These are phyloP conservation scores for Trametes elegans DNA, from an alignment of 768 basidiomycete genomes.

Conservation along the genomic window DNA sequence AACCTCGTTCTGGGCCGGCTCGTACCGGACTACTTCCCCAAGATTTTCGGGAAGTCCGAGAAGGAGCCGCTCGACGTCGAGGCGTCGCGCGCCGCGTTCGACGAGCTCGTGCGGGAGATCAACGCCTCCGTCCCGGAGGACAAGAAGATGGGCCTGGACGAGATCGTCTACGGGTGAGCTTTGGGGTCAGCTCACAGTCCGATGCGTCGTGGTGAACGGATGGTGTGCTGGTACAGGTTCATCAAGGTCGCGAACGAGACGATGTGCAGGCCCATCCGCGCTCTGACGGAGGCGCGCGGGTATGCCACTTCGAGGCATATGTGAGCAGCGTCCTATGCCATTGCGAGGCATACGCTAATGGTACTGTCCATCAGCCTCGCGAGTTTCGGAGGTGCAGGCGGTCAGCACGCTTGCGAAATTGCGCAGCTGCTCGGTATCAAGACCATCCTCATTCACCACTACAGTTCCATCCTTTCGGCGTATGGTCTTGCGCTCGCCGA, in stretches of 20 bases:
- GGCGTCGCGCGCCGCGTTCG: constrained; percentile 67
- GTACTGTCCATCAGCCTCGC: constrained; percentile 57
- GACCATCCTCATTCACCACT: constrained; percentile 84
- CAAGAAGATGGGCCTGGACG: constrained; percentile 65
- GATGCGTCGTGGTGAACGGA: no score
- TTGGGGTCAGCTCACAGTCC: no score
- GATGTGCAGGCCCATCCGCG: constrained; percentile 91
- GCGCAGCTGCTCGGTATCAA: constrained; percentile 83
- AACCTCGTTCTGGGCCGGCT: constrained; percentile 88
- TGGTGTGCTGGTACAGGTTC: no score
- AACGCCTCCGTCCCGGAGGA: constrained; percentile 52
- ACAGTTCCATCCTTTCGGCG: constrained; percentile 90
- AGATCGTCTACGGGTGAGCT: constrained; percentile 80
- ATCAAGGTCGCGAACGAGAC: constrained; percentile 97
- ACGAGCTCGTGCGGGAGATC: constrained; percentile 65
- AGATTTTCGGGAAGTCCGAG: constrained; percentile 90
- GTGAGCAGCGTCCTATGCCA: constrained; percentile 16
- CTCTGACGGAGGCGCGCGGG: constrained; percentile 87
- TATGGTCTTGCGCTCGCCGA: constrained; percentile 94
- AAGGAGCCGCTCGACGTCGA: constrained; percentile 79
- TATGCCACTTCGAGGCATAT: constrained; percentile 78
- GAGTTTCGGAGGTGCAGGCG: constrained; percentile 88
- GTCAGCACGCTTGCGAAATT: constrained; percentile 93
- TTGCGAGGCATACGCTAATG: background rate
- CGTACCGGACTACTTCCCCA: constrained; percentile 89